Percentiles rank a stretch among this genome's conserved stretches.
Evolutionary conservation across 805 yeast species (phyloP).

Genomic region (Saccharomycopsis schoenii): DNA sequence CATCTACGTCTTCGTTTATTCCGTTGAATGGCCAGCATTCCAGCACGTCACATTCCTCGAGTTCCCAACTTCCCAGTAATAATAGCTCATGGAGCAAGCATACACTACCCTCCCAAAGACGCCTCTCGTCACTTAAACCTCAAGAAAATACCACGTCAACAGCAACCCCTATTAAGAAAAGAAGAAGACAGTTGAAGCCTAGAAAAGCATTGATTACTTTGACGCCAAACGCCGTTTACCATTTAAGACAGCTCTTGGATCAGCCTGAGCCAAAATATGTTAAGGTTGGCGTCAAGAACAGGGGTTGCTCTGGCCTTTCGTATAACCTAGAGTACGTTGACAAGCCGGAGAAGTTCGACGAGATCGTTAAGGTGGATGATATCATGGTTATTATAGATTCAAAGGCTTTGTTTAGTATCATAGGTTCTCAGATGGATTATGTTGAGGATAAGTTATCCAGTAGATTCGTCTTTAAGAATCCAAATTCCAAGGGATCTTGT

Average conservation of each 20-base stretch:
- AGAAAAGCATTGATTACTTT: constrained; percentile 84
- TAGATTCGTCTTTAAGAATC: constrained; percentile 86
- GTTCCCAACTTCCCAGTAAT: not conserved
- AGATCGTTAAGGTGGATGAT: constrained; percentile 73
- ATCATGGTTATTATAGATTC: constrained; percentile 90
- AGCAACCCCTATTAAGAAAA: constrained; percentile 1
- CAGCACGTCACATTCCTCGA: not conserved
- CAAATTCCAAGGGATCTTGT: constrained; percentile 95
- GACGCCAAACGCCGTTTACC: constrained; percentile 64
- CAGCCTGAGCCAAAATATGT: constrained; percentile 85
- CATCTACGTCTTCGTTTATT: not conserved
- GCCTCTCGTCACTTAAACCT: not conserved
- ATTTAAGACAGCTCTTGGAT: constrained; percentile 54
- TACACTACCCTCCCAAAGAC: constrained; percentile 2
- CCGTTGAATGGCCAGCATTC: not conserved
- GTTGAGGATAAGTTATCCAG: constrained; percentile 83
- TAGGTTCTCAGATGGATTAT: constrained; percentile 99
- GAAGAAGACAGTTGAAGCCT: constrained; percentile 66
- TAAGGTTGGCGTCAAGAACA: constrained; percentile 85
- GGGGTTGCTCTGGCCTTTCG: constrained; percentile 95
- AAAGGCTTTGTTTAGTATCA: constrained; percentile 88
- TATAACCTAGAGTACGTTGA: constrained; percentile 86
- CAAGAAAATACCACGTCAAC: not conserved
- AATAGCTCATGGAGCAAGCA: constrained; percentile 13
- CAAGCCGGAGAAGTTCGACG: constrained; percentile 92